A percentile compares a stretch with the other conserved stretches of the same genome.
Evolutionary conservation across 768 basidiomycete genomes (phyloP).

Genomic region (Phanerochaete sordida): DNA sequence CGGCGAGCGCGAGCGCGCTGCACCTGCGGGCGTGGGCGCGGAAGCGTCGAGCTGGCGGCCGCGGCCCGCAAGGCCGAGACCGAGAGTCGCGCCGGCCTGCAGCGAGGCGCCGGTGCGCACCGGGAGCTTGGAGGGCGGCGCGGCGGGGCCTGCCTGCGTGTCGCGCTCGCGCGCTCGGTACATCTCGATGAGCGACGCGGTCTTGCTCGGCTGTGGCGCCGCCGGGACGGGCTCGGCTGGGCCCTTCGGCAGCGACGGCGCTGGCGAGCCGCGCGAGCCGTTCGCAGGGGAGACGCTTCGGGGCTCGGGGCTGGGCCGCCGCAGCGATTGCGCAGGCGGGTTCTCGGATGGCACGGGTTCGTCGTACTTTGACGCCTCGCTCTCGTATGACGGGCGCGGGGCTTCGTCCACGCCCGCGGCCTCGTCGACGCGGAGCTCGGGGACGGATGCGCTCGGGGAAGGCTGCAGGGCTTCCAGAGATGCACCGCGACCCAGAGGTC

Average conservation of each 20-base stretch:
- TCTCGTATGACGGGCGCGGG: conserved; percentile 10
- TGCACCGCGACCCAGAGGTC: conserved; percentile 32
- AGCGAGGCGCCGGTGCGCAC: conserved; percentile 28
- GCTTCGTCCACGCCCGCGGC: not conserved
- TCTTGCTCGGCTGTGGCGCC: conserved; percentile 45
- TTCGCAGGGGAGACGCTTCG: not conserved
- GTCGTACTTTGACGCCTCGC: not conserved
- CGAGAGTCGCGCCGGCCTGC: conserved; percentile 13
- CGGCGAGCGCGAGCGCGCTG: conserved; percentile 14
- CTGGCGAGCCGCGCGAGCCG: not conserved
- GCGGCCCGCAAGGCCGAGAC: not conserved
- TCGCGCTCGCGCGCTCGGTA: conserved; percentile 69
- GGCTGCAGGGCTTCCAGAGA: conserved; percentile 14
- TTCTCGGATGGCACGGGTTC: not conserved
- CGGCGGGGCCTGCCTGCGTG: not conserved
- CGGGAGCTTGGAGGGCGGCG: conserved; percentile 30
- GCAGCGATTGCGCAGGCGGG: not conserved
- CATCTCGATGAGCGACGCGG: conserved; percentile 81
- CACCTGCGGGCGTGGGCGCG: no score
- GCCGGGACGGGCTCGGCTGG: not conserved
- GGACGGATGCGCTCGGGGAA: conserved; percentile 3
- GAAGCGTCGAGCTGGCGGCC: conserved; percentile 13
- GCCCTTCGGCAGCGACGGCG: not conserved
- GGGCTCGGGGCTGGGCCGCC: not conserved
- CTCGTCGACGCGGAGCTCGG: conserved; percentile 2